Conservation (phyloP, 192 early-diverging fungal species). For the Funneliformis geosporum region DNA sequence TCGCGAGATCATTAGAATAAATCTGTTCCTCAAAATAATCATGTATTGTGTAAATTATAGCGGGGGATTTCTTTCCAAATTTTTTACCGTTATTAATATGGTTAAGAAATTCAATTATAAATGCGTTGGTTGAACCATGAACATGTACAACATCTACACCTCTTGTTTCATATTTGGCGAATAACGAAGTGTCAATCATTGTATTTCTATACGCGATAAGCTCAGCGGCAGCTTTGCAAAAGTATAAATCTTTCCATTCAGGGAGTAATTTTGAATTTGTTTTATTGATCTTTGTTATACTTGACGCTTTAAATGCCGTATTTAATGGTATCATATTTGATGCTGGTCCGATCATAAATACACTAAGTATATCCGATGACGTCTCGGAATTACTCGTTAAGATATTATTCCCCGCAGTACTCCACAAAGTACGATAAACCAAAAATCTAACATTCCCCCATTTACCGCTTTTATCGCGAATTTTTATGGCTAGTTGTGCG, state of each 20-base stretch:
- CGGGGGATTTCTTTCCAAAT: constrained; percentile 46
- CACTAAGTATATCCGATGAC: constrained; percentile 33
- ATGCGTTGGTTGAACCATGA: constrained; percentile 60
- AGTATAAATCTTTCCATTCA: constrained; percentile 62
- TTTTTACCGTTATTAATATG: constrained; percentile 37
- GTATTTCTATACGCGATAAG: constrained; percentile 48
- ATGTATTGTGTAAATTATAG: constrained; percentile 59
- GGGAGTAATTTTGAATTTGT: constrained; percentile 50
- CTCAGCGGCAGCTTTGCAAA: constrained; percentile 52
- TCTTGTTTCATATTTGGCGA: constrained; percentile 40
- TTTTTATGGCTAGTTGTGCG: constrained; percentile 37
- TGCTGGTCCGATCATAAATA: constrained; percentile 56
- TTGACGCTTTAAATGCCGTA: constrained; percentile 45
- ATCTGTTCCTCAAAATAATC: constrained; percentile 61
- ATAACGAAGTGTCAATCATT: constrained; percentile 51
- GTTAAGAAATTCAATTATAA: constrained; percentile 47
- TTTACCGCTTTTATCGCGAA: constrained; percentile 41
- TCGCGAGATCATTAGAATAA: constrained; percentile 52
- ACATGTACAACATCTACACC: constrained; percentile 56
- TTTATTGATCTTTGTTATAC: constrained; percentile 47
- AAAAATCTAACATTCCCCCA: constrained; percentile 38
- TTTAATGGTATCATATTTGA: constrained; percentile 43
- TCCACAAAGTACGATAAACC: constrained; percentile 43
- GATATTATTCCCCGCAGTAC: constrained; percentile 16
- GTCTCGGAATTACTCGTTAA: not conserved